Evolutionary conservation across 306 rosid genomes (phyloP).

Genomic region (Gillenia trifoliata): DNA sequence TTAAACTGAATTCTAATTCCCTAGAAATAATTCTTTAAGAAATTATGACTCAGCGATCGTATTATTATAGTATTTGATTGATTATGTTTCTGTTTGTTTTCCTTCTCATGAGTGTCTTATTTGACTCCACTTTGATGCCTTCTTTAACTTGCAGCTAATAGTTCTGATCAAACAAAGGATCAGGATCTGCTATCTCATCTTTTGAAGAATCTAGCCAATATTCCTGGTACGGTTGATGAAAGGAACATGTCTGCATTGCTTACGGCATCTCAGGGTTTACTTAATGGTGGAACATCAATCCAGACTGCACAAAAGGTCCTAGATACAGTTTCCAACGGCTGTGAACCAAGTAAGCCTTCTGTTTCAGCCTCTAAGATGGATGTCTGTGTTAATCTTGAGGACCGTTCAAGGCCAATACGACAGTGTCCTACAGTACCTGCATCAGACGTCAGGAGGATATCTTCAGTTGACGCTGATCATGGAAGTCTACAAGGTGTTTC

Average conservation of each 20-base stretch:
- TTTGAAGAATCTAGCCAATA: conserved; percentile 52
- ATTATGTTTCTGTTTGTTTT: neutral
- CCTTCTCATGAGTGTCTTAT: conserved; percentile 8
- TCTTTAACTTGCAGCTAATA: conserved; percentile 58
- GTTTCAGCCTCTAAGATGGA: conserved; percentile 37
- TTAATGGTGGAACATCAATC: conserved; percentile 34
- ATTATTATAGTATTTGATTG: neutral
- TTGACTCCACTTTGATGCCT: conserved; percentile 29
- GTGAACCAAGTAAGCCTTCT: conserved; percentile 27
- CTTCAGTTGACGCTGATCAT: conserved; percentile 26
- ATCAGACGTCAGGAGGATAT: conserved; percentile 31
- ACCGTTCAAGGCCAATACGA: conserved; percentile 25
- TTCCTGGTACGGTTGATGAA: conserved; percentile 47
- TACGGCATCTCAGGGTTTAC: conserved; percentile 52
- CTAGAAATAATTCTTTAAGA: neutral
- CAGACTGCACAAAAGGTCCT: conserved; percentile 33
- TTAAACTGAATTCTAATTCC: neutral
- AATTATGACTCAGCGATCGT: neutral
- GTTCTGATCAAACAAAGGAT: conserved; percentile 44
- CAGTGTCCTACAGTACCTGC: conserved; percentile 27
- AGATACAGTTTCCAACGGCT: conserved; percentile 33
- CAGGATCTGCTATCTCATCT: conserved; percentile 63
- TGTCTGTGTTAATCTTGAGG: conserved; percentile 15
- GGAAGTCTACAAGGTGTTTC: conserved; percentile 31
- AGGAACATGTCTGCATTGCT: conserved; percentile 47